phyloP scores from a whole-genome alignment of 768 basidiomycete species.

The Boletus reticulatus region DNA sequence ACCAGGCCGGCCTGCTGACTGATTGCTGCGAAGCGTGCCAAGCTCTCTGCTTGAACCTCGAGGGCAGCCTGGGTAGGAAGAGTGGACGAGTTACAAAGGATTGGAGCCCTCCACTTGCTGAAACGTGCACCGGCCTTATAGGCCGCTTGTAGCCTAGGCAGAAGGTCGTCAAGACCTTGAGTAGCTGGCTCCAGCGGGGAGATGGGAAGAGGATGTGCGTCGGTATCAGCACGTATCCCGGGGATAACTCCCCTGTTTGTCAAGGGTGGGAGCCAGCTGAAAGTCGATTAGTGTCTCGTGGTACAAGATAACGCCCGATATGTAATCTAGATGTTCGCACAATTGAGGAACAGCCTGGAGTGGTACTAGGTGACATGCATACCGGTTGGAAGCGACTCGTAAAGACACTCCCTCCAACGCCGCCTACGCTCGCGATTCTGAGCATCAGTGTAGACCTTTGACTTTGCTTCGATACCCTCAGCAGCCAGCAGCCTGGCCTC shows the following conservation, averaged over 20 bases:
- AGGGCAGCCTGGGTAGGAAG: conserved; percentile 42
- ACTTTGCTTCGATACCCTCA: conserved; percentile 20
- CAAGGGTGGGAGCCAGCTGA: conserved; percentile 44
- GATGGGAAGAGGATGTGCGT: conserved; percentile 43
- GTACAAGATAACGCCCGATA: conserved; percentile 53
- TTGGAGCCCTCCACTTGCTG: conserved; percentile 50
- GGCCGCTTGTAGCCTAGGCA: conserved; percentile 41
- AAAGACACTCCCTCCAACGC: conserved; percentile 45
- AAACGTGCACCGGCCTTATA: conserved; percentile 47
- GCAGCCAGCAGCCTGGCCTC: conserved; percentile 39
- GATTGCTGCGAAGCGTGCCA: conserved; percentile 48
- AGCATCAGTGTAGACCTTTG: conserved; percentile 31
- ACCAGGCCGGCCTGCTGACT: conserved; percentile 51
- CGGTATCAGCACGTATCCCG: conserved; percentile 50
- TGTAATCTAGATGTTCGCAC: conserved; percentile 36
- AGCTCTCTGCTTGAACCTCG: conserved; percentile 45
- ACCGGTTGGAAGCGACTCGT: conserved; percentile 42
- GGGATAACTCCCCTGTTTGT: conserved; percentile 45
- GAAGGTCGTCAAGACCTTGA: conserved; percentile 48
- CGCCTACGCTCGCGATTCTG: conserved; percentile 39
- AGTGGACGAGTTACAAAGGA: conserved; percentile 42
- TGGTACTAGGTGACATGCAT: conserved; percentile 1
- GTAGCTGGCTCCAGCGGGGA: conserved; percentile 47
- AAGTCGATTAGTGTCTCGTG: conserved; percentile 49
- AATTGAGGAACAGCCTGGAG: background rate